These are phyloP conservation scores for Penicillium ucsense DNA, from an alignment of 495 filamentous ascomycete genomes.

Conservation along the genomic window DNA sequence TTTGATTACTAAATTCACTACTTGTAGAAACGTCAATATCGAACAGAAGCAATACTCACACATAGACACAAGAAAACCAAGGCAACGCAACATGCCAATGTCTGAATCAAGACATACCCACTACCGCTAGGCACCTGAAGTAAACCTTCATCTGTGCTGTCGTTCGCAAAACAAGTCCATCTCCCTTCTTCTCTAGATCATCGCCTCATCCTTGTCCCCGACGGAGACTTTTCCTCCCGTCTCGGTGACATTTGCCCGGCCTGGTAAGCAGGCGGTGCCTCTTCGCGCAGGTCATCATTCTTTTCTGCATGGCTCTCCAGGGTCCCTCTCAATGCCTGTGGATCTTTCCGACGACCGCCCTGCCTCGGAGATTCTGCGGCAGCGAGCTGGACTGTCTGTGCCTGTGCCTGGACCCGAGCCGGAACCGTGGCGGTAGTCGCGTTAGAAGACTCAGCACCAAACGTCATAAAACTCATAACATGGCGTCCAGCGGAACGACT, in stretches of 20 bases:
- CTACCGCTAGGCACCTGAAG: no score
- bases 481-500: constrained; percentile 4
- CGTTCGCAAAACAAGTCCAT: no score
- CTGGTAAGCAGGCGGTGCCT: constrained; percentile 13
- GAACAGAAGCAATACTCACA: no score
- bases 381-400: no score
- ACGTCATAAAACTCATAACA: constrained; percentile 32
- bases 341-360: no score
- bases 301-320: not conserved
- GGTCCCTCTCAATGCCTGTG: no score
- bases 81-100: not conserved
- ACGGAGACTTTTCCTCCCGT: constrained; percentile 7
- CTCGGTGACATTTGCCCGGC: not conserved
- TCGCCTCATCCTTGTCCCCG: constrained; percentile 1
- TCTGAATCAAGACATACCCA: no score
- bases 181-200: not conserved
- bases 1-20: not conserved
- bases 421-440: no score
- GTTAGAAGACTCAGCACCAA: not conserved
- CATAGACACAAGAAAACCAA: not conserved
- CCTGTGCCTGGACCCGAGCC: no score
- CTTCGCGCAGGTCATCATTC: not conserved
- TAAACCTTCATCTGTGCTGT: no score
- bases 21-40: not conserved
- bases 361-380: no score